Conservation (phyloP, 345 rosid genomes). For the Passiflora organensis region DNA sequence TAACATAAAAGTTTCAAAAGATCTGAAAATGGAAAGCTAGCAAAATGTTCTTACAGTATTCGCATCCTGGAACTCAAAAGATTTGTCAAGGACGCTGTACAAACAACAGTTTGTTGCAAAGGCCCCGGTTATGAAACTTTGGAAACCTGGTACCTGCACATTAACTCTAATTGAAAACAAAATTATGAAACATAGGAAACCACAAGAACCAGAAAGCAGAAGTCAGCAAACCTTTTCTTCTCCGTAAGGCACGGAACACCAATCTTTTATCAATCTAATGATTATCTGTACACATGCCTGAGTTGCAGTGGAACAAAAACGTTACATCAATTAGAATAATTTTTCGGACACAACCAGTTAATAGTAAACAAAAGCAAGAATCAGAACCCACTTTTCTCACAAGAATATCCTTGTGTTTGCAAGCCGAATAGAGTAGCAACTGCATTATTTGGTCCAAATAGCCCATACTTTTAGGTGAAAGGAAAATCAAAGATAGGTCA, state of each 20-base stretch:
- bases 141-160: slow-evolving; percentile 82
- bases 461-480: slow-evolving; percentile 53
- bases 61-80: slow-evolving; percentile 83
- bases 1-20: too few relatives aligned
- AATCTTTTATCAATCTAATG: slow-evolving; percentile 78
- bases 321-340: slow-evolving; percentile 6
- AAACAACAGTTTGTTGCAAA: slow-evolving; percentile 83
- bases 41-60: slow-evolving; percentile 56
- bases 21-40: neutral
- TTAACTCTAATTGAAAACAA: slow-evolving; percentile 11
- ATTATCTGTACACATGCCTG: slow-evolving; percentile 95
- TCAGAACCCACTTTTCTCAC: slow-evolving; percentile 60
- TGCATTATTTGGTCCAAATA: slow-evolving; percentile 61
- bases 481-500: slow-evolving; percentile 74
- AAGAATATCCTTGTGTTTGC: slow-evolving; percentile 67
- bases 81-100: slow-evolving; percentile 77
- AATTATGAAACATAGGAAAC: neutral
- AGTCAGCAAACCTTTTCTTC: slow-evolving; percentile 57
- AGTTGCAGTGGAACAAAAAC: slow-evolving; percentile 12
- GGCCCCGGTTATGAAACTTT: slow-evolving; percentile 55
- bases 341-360: neutral
- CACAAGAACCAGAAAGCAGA: slow-evolving; percentile 1
- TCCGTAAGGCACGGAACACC: slow-evolving; percentile 54
- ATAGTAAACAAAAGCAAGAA: neutral
- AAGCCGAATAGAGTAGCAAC: slow-evolving; percentile 58